These are phyloP conservation scores for Beauveria australis DNA, from an alignment of 2,329 filamentous ascomycete genomes.

Conservation along the genomic window DNA sequence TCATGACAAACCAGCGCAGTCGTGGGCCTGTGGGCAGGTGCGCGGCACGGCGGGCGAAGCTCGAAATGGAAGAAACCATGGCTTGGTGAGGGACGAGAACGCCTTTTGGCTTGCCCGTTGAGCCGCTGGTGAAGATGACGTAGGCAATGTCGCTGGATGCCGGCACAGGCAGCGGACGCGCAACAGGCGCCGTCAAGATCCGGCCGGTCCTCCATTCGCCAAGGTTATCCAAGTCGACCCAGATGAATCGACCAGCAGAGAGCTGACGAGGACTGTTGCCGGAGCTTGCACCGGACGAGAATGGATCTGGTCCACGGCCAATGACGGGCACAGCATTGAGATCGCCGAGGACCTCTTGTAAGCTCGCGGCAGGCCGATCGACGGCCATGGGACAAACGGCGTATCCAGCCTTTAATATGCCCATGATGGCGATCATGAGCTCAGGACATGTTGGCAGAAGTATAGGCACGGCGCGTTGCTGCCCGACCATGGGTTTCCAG, in stretches of 20 bases:
- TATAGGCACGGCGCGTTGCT: slow-evolving; percentile 7
- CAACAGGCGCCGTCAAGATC: neutral
- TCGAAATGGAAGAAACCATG: neutral
- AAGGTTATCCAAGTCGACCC: slow-evolving; percentile 1
- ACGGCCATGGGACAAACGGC: neutral
- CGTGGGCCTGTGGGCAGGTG: neutral
- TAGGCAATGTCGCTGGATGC: slow-evolving; percentile 23
- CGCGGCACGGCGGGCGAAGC: neutral
- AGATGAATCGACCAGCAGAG: neutral
- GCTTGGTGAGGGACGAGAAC: slow-evolving; percentile 69
- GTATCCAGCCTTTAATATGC: slow-evolving; percentile 11
- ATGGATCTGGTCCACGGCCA: slow-evolving; percentile 14
- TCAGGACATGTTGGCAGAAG: slow-evolving; percentile 4
- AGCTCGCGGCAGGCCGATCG: neutral
- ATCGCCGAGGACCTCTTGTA: neutral
- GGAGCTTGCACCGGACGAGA: neutral
- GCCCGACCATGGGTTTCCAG: slow-evolving; percentile 1
- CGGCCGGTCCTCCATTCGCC: neutral
- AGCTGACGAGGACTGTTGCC: slow-evolving; percentile 17
- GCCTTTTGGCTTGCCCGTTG: slow-evolving; percentile 41
- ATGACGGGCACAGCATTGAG: slow-evolving; percentile 3
- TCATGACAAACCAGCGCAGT: slow-evolving; percentile 7
- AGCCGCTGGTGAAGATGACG: slow-evolving; percentile 39
- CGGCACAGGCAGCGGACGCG: neutral
- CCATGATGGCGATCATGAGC: slow-evolving; percentile 7